A percentile compares a stretch with the other conserved stretches of the same genome.
Evolutionary conservation across 140 eudicot species (phyloP).

Genomic region (Flaveria floridana): DNA sequence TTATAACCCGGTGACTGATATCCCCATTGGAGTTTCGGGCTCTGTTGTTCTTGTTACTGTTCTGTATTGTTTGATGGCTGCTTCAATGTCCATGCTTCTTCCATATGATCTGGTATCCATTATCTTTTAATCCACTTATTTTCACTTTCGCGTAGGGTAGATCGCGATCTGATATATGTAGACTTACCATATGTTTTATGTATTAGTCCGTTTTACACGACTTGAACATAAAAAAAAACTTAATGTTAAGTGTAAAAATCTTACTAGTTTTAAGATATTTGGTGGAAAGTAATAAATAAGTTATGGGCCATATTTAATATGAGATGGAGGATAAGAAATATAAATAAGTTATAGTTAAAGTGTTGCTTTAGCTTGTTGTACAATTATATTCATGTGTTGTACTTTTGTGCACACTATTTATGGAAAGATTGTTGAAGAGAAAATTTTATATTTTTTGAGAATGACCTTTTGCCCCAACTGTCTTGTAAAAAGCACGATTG

Average conservation of each 20-base stretch:
- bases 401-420: conserved; percentile 7
- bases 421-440: conserved; percentile 17
- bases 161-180: no score
- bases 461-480: conserved; percentile 21
- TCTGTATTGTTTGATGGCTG: conserved; percentile 92
- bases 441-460: conserved; percentile 17
- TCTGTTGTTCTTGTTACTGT: conserved; percentile 79
- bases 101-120: conserved; percentile 76
- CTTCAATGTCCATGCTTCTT: conserved; percentile 90
- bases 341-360: no score
- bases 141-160: neutral
- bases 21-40: conserved; percentile 86
- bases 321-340: no score
- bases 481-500: conserved; percentile 32
- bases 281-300: no score
- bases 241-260: no score
- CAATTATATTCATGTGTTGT: neutral
- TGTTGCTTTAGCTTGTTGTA: conserved; percentile 25
- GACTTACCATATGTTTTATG: no score
- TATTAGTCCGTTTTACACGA: no score
- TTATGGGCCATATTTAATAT: no score
- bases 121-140: conserved; percentile 1
- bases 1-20: conserved; percentile 69
- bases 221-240: no score
- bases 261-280: no score